These are phyloP conservation scores for Gloeopeniophorella convolvens DNA, from an alignment of 768 basidiomycete genomes.

Conservation along the genomic window DNA sequence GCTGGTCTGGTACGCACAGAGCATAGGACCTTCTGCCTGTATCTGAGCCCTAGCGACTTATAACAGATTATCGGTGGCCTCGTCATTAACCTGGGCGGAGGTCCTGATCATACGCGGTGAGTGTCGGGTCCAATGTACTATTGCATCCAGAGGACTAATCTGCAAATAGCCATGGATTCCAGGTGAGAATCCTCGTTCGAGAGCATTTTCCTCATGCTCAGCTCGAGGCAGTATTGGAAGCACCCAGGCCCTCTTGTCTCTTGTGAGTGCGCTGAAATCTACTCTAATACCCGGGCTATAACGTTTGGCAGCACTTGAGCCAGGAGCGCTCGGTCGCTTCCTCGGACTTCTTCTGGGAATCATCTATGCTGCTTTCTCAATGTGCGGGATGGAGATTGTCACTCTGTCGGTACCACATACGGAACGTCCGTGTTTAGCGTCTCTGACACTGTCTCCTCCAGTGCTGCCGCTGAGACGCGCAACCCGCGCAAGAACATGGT, in stretches of 20 bases:
- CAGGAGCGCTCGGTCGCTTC: conserved; percentile 17
- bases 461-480: conserved; percentile 20
- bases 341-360: conserved; percentile 19
- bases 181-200: conserved; percentile 1
- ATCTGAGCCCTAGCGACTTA: background rate
- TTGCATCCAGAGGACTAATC: background rate
- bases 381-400: conserved; percentile 20
- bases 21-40: background rate
- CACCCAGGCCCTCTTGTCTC: conserved; percentile 19
- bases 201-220: background rate
- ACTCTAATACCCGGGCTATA: background rate
- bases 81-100: conserved; percentile 17
- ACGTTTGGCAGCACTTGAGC: conserved; percentile 12
- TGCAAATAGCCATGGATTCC: conserved; percentile 16
- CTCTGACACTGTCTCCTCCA: conserved; percentile 5
- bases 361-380: conserved; percentile 17
- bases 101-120: conserved; percentile 19
- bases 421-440: background rate
- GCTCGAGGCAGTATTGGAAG: conserved; percentile 13
- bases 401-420: conserved; percentile 10
- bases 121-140: background rate
- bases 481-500: conserved; percentile 17
- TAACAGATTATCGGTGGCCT: conserved; percentile 20
- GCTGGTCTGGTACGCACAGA: conserved; percentile 14
- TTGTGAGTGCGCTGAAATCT: background rate